Evolutionary conservation across 495 filamentous ascomycete species (phyloP).

Genomic region (Hypoxylon fuscum): DNA sequence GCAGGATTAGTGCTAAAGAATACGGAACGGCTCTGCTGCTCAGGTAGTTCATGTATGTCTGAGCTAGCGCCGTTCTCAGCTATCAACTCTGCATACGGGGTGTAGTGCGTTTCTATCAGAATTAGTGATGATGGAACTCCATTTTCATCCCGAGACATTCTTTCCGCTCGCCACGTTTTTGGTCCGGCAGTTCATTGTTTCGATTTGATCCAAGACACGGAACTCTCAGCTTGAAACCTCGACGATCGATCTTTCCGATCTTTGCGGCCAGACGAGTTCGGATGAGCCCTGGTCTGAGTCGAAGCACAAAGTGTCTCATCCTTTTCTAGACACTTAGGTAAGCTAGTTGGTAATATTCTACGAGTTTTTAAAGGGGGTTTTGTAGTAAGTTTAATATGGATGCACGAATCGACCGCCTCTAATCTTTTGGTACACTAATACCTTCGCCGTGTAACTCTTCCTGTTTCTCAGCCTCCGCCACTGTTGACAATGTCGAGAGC

Average conservation of each 20-base stretch:
- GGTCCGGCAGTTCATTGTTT: conserved; percentile 28
- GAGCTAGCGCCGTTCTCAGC: no score
- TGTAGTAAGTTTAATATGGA: neutral
- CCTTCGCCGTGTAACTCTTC: neutral
- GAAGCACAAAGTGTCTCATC: conserved; percentile 25
- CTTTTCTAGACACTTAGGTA: conserved; percentile 27
- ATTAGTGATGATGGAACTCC: no score
- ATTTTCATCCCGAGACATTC: conserved; percentile 1
- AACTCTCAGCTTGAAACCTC: conserved; percentile 25
- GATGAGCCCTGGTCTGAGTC: conserved; percentile 26
- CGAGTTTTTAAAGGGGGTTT: neutral
- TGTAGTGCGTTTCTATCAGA: no score
- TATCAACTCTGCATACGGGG: no score
- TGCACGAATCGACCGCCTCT: neutral
- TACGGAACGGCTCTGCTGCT: no score
- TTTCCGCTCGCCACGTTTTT: conserved; percentile 19
- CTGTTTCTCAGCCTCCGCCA: no score
- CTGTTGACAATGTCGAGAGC: neutral
- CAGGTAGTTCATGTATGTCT: no score
- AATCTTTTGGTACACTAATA: neutral
- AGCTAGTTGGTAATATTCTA: conserved; percentile 1
- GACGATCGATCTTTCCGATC: conserved; percentile 22
- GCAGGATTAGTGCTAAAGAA: no score
- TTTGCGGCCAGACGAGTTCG: conserved; percentile 19
- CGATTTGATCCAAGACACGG: conserved; percentile 11